phyloP scores from a whole-genome alignment of 371 early-diverging fungal genomes.

The Mortierella sp. region DNA sequence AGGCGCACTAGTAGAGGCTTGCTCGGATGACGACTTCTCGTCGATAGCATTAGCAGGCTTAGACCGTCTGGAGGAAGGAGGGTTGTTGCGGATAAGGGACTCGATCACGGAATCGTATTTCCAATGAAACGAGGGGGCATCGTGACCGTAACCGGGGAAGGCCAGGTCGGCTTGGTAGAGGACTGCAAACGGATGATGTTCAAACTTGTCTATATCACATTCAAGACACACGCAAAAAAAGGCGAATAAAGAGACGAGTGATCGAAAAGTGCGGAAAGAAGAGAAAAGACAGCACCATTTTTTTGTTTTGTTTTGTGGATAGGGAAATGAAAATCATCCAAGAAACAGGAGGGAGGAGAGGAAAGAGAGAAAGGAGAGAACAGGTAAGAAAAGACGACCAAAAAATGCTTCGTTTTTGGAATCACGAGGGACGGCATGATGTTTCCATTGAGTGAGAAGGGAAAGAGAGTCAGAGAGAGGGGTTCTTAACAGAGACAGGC shows the following conservation, averaged over 20 bases:
- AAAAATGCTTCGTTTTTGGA: not conserved
- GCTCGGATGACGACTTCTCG: not conserved
- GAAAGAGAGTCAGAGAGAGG: not conserved
- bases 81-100: conserved; percentile 53
- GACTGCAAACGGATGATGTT: conserved; percentile 58
- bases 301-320: not conserved
- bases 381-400: conserved; percentile 7
- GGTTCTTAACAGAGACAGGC: not conserved
- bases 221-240: not conserved
- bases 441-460: not conserved
- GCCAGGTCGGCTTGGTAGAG: conserved; percentile 57
- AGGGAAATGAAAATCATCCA: not conserved
- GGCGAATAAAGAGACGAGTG: not conserved
- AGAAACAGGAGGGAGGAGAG: not conserved
- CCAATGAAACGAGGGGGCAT: conserved; percentile 59
- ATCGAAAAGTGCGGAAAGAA: not conserved
- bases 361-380: not conserved
- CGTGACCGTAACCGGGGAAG: conserved; percentile 57
- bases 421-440: conserved; percentile 1
- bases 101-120: conserved; percentile 59
- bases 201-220: conserved; percentile 56
- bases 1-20: conserved; percentile 2
- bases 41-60: conserved; percentile 6
- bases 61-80: conserved; percentile 52
- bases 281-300: not conserved